phyloP scores from a whole-genome alignment of 768 basidiomycete species.

The Leucocoprinus leucothites region DNA sequence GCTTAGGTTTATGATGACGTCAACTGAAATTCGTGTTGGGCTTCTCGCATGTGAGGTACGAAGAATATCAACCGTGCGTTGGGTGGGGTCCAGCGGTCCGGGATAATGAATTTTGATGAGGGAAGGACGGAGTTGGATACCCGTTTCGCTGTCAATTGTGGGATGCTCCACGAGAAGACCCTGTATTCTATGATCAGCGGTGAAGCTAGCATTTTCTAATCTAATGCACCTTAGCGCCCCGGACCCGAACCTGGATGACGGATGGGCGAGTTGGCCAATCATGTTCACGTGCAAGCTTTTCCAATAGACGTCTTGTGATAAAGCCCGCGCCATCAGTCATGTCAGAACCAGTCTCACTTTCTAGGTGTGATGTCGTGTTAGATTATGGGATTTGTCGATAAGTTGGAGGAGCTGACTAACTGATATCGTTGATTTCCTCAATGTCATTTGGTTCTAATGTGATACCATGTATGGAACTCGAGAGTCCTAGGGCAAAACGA shows the following conservation, averaged over 20 bases:
- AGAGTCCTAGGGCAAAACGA: constrained; percentile 59
- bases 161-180: constrained; percentile 38
- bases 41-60: constrained; percentile 45
- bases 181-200: constrained; percentile 17
- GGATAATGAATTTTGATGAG: constrained; percentile 47
- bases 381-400: neutral
- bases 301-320: constrained; percentile 35
- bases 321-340: constrained; percentile 60
- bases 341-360: constrained; percentile 32
- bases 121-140: constrained; percentile 35
- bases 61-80: constrained; percentile 51
- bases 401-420: constrained; percentile 29
- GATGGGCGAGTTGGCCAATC: constrained; percentile 37
- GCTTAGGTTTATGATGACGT: constrained; percentile 60
- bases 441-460: constrained; percentile 36
- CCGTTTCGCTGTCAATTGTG: constrained; percentile 19
- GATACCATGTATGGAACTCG: constrained; percentile 60
- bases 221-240: constrained; percentile 41
- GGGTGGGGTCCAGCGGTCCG: constrained; percentile 32
- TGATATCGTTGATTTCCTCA: constrained; percentile 39
- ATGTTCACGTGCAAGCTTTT: constrained; percentile 29
- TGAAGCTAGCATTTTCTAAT: neutral
- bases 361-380: neutral
- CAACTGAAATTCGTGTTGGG: constrained; percentile 46
- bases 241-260: constrained; percentile 49